Base-by-base conservation (phyloP, 139 green algal genomes). In the Spirogloea muscicola region DNA sequence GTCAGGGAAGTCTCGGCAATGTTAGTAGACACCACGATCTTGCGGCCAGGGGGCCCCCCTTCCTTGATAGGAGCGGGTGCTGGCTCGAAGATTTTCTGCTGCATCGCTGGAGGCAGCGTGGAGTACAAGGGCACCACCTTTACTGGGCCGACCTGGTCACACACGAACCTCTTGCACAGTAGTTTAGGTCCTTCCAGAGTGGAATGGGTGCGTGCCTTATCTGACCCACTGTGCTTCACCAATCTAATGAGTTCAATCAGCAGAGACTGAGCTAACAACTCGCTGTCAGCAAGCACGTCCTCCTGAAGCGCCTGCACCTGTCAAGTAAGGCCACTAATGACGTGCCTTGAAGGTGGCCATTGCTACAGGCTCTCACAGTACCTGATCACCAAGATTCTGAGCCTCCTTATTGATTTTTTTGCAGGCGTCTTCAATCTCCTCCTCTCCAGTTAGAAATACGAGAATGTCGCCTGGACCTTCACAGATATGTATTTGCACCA, bases 371-470 rank as follows among this genome's bases (percentile, higher is more conserved):
- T n/a, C n/a, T n/a, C n/a, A n/a, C n/a, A n/a, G n/a, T n/a, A n/a
- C n/a, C n/a, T n/a, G n/a, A n/a, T n/a, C n/a, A n/a, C 81, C 80
- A 44, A 87, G 55, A 39, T 85, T 81, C 63, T 72, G 3, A 13
- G 85, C 58, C 84, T 97, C 93, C 73, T 91, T 88, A 40, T 33
- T 81, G 33, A 97, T 91, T 79, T 96, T 96, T 34, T 87, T 84
- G 89, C 93, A 97, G 1, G 95, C 95, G 62, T 99, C 95, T 85
- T 99, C 95, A 67, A 99, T 99, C 84, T 99, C 95, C 86, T 99
- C 95, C 79, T 98, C 95, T 25, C 95, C 95, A 25, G 95, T 99
- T 34, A 99, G 85, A 82, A 99, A 99, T 55, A 99, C 72, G 60
- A 99, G 83, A 43, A 99, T 88, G 82, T 99, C 95, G 16, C 95